Evolutionary conservation across 306 rosid species (phyloP).

Genomic region (Trichosanthes truncata): DNA sequence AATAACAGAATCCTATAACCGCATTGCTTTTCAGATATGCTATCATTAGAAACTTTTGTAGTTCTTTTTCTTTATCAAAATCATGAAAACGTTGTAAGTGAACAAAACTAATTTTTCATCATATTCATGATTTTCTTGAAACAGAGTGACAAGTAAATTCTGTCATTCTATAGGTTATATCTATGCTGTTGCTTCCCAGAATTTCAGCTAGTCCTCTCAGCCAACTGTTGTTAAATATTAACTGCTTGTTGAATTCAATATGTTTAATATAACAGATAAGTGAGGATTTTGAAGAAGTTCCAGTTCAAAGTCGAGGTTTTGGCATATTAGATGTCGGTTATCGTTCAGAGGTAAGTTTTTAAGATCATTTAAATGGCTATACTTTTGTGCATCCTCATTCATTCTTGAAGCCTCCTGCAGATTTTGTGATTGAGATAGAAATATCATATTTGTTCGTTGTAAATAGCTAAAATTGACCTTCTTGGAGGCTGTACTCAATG

Average conservation of each 20-base stretch:
- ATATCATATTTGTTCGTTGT: not conserved
- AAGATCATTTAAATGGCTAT: not conserved
- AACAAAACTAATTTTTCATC: not conserved
- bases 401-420: not conserved
- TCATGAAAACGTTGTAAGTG: not conserved
- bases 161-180: not conserved
- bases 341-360: conserved; percentile 62
- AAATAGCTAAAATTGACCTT: not conserved
- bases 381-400: not conserved
- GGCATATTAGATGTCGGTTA: conserved; percentile 95
- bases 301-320: conserved; percentile 96
- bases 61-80: not conserved
- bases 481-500: not conserved
- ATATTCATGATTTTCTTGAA: not conserved
- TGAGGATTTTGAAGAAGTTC: conserved; percentile 90
- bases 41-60: not conserved
- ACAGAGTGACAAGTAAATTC: not conserved
- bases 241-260: conserved; percentile 14
- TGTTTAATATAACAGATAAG: conserved; percentile 47
- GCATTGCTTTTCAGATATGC: not conserved
- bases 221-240: not conserved
- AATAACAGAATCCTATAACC: not conserved
- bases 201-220: conserved; percentile 10
- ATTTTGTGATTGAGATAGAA: not conserved
- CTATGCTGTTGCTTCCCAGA: conserved; percentile 7